Conservation (phyloP, 192 early-diverging fungal genomes). For the Gamsiella multidivaricata region DNA sequence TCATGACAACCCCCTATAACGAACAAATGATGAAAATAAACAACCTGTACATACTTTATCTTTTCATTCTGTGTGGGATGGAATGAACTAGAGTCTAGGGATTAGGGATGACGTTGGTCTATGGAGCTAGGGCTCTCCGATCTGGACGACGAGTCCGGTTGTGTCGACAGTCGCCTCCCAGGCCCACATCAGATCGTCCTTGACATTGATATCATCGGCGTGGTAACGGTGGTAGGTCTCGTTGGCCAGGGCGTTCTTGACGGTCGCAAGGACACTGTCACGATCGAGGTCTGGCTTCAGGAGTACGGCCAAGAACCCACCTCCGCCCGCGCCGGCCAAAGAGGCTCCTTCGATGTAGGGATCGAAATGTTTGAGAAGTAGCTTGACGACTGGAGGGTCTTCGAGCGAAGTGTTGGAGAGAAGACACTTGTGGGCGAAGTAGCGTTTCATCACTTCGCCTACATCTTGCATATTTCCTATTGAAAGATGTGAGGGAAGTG, state of each 20-base stretch:
- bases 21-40: too few relatives aligned
- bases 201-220: neutral
- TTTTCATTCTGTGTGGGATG: too few relatives aligned
- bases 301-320: conserved; percentile 34
- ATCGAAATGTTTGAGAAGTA: conserved; percentile 5
- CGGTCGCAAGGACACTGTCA: neutral
- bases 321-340: conserved; percentile 41
- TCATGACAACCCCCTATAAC: neutral
- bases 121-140: conserved; percentile 10
- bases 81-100: too few relatives aligned
- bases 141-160: conserved; percentile 10
- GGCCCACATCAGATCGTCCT: conserved; percentile 12
- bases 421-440: conserved; percentile 29
- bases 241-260: neutral
- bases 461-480: conserved; percentile 4
- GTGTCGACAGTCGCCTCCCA: conserved; percentile 26
- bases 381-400: conserved; percentile 14
- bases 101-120: too few relatives aligned
- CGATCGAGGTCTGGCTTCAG: conserved; percentile 6
- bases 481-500: neutral
- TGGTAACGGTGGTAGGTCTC: neutral
- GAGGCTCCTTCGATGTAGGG: conserved; percentile 30
- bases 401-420: conserved; percentile 28
- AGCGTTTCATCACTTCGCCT: conserved; percentile 19
- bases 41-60: neutral